Evolutionary conservation across 2,329 filamentous ascomycete species (phyloP).

Genomic region (Aspergillus felis): DNA sequence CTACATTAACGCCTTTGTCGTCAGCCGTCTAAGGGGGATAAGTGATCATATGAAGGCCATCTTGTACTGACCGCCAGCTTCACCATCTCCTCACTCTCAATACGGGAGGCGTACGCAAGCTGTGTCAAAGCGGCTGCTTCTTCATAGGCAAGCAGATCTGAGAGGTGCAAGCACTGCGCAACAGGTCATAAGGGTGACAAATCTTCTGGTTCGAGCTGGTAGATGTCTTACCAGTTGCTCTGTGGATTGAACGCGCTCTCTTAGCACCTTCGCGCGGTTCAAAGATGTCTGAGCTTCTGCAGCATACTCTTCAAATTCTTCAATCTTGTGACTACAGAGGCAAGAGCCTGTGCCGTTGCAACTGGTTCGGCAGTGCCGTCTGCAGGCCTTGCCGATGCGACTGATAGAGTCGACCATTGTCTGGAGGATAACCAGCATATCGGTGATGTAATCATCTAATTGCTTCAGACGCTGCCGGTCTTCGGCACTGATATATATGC

Average conservation of each 20-base stretch:
- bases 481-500: conserved; percentile 1
- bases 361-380: conserved; percentile 2
- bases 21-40: background rate
- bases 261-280: conserved; percentile 9
- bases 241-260: conserved; percentile 7
- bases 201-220: background rate
- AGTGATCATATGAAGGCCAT: background rate
- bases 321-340: conserved; percentile 1
- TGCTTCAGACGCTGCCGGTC: conserved; percentile 9
- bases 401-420: conserved; percentile 3
- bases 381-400: conserved; percentile 5
- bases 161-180: background rate
- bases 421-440: conserved; percentile 9
- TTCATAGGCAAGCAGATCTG: conserved; percentile 9
- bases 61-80: conserved; percentile 8
- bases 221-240: conserved; percentile 3
- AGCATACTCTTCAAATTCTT: conserved; percentile 6
- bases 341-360: background rate
- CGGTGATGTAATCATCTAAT: conserved; percentile 10
- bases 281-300: conserved; percentile 2
- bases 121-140: conserved; percentile 5
- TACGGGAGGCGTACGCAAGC: conserved; percentile 1
- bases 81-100: conserved; percentile 3
- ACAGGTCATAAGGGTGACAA: background rate
- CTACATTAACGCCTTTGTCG: background rate